Evolutionary conservation across 2,329 filamentous ascomycete species (phyloP).

Genomic region (Fusarium sp.): DNA sequence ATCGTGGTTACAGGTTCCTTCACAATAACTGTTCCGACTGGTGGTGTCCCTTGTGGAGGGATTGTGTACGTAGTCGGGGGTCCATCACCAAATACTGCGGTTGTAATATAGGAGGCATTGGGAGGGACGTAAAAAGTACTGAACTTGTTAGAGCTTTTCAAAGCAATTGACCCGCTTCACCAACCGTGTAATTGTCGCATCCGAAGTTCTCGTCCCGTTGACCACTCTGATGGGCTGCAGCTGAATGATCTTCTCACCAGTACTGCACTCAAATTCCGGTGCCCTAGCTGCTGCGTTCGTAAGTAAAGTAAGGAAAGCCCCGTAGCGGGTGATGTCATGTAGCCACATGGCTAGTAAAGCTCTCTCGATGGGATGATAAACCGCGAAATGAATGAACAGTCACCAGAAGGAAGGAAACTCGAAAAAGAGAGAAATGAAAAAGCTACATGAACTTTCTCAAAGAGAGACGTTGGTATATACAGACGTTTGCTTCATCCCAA

Average conservation of each 20-base stretch:
- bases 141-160: accelerated
- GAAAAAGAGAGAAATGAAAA: not conserved
- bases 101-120: not conserved
- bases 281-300: not conserved
- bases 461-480: not conserved
- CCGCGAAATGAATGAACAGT: not conserved
- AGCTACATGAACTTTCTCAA: not conserved
- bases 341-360: not conserved
- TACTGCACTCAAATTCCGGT: not conserved
- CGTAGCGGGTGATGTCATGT: not conserved
- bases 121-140: constrained; percentile 8
- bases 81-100: not conserved
- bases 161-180: accelerated
- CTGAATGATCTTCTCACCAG: constrained; percentile 4
- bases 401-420: not conserved
- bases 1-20: not conserved
- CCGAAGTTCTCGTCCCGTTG: constrained; percentile 11
- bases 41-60: constrained; percentile 6
- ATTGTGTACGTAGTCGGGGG: constrained; percentile 1
- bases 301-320: not conserved
- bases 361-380: not conserved
- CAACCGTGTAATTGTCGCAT: constrained; percentile 10
- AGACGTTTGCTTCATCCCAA: not conserved
- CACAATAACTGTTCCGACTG: constrained; percentile 1
- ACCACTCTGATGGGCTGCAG: constrained; percentile 9